Evolutionary conservation across 345 rosid species (phyloP).

Genomic region (Populus tremula): DNA sequence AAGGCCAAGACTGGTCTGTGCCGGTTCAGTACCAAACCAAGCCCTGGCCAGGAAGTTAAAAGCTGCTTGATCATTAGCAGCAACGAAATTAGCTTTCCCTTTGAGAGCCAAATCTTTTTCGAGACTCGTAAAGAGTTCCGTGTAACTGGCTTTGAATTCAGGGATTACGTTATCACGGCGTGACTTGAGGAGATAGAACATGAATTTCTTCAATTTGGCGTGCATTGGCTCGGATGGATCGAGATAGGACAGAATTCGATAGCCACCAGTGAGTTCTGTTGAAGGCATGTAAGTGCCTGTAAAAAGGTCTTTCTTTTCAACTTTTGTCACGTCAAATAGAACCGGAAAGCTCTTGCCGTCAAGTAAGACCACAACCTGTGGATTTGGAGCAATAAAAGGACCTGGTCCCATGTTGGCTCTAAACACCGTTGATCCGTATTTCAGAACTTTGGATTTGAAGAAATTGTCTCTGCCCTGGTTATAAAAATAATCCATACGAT

Average conservation of each 20-base stretch:
- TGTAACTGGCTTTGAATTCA: conserved; percentile 57
- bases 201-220: conserved; percentile 57
- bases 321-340: conserved; percentile 74
- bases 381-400: conserved; percentile 55
- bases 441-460: conserved; percentile 61
- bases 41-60: conserved; percentile 65
- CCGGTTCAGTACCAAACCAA: conserved; percentile 54
- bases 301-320: conserved; percentile 76
- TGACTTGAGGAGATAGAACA: conserved; percentile 59
- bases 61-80: conserved; percentile 56
- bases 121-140: conserved; percentile 43
- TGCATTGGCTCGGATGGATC: conserved; percentile 85
- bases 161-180: conserved; percentile 66
- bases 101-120: conserved; percentile 55
- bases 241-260: conserved; percentile 71
- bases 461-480: conserved; percentile 65
- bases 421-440: conserved; percentile 68
- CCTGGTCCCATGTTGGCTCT: conserved; percentile 86
- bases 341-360: conserved; percentile 90
- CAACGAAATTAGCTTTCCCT: conserved; percentile 54
- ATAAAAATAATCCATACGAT: conserved; percentile 70
- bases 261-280: conserved; percentile 76
- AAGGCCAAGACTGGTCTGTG: conserved; percentile 49
- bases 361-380: conserved; percentile 67
- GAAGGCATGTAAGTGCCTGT: conserved; percentile 95